These are phyloP conservation scores for Acarospora socialis DNA, from an alignment of 2,329 filamentous ascomycete genomes.

Conservation along the genomic window DNA sequence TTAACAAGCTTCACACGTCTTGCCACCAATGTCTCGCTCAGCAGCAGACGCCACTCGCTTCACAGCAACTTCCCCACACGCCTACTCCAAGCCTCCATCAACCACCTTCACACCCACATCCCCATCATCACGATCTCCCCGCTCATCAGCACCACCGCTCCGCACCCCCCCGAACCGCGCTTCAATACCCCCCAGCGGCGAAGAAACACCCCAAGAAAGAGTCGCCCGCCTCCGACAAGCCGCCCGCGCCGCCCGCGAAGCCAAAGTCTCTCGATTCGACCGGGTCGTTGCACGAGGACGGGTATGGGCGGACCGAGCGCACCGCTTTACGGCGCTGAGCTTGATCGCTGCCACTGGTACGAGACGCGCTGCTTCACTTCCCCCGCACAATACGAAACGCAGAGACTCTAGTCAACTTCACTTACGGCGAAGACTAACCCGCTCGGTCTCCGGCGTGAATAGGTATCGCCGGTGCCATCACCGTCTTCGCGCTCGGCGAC, in stretches of 20 bases:
- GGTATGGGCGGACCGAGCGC: constrained; percentile 44
- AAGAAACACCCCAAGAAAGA: constrained; percentile 58
- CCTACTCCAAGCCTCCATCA: constrained; percentile 26
- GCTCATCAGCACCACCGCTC: constrained; percentile 12
- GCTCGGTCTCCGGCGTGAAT: constrained; percentile 1
- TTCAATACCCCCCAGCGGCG: constrained; percentile 21
- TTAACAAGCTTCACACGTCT: constrained; percentile 7
- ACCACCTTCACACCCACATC: constrained; percentile 10
- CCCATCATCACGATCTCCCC: constrained; percentile 11
- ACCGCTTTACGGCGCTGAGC: constrained; percentile 44
- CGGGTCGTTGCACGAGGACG: constrained; percentile 38
- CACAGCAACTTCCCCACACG: constrained; percentile 36
- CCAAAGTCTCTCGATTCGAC: constrained; percentile 42
- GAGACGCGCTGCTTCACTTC: no score
- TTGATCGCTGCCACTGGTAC: constrained; percentile 49
- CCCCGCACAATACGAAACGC: background rate
- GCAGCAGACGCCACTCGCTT: constrained; percentile 36
- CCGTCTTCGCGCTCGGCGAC: constrained; percentile 49
- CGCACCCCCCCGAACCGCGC: background rate
- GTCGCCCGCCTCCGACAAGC: constrained; percentile 54
- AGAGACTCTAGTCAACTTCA: constrained; percentile 4
- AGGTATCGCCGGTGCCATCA: constrained; percentile 47
- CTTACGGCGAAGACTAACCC: background rate
- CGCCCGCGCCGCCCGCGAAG: constrained; percentile 50
- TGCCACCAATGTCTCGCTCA: constrained; percentile 29